Conservation (phyloP, 805 yeast genomes). For the Lipomyces yamadae region DNA sequence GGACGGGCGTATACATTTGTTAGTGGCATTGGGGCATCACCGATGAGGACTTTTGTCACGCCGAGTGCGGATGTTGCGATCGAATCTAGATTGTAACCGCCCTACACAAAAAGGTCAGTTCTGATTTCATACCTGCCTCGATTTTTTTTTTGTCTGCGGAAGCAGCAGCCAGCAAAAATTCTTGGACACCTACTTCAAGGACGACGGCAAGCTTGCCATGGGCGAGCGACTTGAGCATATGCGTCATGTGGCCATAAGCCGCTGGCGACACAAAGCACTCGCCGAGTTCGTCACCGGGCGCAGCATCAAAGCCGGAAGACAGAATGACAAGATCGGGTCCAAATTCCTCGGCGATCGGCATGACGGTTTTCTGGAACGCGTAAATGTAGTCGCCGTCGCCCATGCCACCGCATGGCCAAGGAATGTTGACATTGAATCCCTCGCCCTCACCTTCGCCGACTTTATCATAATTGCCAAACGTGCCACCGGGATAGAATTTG, state of each 20-base stretch:
- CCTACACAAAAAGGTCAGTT: conserved; percentile 46
- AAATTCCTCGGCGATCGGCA: conserved; percentile 88
- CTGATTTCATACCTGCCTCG: no score
- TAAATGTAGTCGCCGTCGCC: conserved; percentile 94
- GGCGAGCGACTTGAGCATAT: conserved; percentile 83
- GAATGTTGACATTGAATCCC: conserved; percentile 81
- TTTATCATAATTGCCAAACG: conserved; percentile 78
- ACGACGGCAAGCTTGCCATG: conserved; percentile 87
- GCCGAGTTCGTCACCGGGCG: conserved; percentile 96
- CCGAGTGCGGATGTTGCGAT: conserved; percentile 89
- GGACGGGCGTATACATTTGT: conserved; percentile 67
- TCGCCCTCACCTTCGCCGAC: conserved; percentile 85
- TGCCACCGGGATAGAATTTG: conserved; percentile 90
- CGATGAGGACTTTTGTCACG: conserved; percentile 86
- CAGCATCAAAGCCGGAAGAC: conserved; percentile 97
- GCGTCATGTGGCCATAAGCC: conserved; percentile 96
- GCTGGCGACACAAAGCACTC: conserved; percentile 95
- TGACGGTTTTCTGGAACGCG: conserved; percentile 81
- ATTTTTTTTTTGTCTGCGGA: no score
- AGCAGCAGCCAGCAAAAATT: not conserved
- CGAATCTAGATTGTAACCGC: conserved; percentile 93
- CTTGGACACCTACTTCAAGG: conserved; percentile 62
- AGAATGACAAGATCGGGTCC: conserved; percentile 91
- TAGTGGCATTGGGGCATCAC: conserved; percentile 89
- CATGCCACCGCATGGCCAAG: conserved; percentile 92